Percentiles rank a stretch among this genome's conserved stretches.
Conservation (phyloP, 805 yeast species). For the Lipomyces orientalis region DNA sequence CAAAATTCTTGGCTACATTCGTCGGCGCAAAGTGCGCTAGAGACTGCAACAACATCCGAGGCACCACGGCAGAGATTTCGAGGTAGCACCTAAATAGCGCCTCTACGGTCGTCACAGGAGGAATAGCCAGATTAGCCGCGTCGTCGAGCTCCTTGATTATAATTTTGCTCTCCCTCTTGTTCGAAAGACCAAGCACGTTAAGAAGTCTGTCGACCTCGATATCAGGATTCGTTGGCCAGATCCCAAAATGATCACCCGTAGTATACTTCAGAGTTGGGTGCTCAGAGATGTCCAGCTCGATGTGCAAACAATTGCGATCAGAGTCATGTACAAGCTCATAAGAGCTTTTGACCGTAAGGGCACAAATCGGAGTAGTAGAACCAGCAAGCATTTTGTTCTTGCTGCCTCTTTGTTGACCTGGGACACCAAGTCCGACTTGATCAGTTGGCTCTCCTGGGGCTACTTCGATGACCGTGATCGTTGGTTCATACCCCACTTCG, state of each 20-base stretch:
- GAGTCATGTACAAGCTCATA: slow-evolving; percentile 74
- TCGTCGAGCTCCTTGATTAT: no score
- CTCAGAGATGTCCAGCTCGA: slow-evolving; percentile 83
- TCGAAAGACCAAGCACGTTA: slow-evolving; percentile 67
- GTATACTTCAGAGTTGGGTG: slow-evolving; percentile 75
- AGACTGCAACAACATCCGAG: slow-evolving; percentile 79
- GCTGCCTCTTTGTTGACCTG: no score
- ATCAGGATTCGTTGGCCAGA: slow-evolving; percentile 88
- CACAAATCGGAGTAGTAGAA: no score
- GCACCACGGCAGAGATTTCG: slow-evolving; percentile 89
- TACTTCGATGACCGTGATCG: slow-evolving; percentile 47
- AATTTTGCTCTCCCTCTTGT: no score
- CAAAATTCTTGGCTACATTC: no score
- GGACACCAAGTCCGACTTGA: slow-evolving; percentile 79
- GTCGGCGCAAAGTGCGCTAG: slow-evolving; percentile 83
- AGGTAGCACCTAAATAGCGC: slow-evolving; percentile 82
- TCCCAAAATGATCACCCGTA: slow-evolving; percentile 94
- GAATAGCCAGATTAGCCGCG: no score
- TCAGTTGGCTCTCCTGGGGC: slow-evolving; percentile 48
- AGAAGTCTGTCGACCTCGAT: slow-evolving; percentile 71
- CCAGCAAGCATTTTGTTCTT: no score
- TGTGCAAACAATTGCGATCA: slow-evolving; percentile 83
- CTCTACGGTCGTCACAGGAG: slow-evolving; percentile 78
- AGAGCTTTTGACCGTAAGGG: slow-evolving; percentile 57
- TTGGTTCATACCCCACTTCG: slow-evolving; percentile 78